Percentiles rank a stretch among this genome's conserved stretches.
Conservation (phyloP, 306 rosid genomes). For the Arachis hypogaea region DNA sequence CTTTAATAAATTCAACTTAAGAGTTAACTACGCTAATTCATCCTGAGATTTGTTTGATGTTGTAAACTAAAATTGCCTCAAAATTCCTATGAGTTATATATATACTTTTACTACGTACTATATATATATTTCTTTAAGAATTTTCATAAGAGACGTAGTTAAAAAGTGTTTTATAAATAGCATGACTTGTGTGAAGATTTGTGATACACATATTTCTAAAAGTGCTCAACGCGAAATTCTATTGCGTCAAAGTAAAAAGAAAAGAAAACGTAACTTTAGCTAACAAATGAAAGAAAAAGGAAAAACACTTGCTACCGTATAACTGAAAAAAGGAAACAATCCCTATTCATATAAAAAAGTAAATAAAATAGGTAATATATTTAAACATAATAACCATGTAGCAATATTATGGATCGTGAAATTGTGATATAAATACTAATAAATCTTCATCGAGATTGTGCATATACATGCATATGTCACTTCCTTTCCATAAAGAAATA, state of each 20-base stretch:
- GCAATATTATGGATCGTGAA: background rate
- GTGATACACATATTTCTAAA: too few species aligned
- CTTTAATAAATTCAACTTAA: too few species aligned
- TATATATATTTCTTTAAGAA: too few species aligned
- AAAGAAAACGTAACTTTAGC: background rate
- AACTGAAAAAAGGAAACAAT: background rate
- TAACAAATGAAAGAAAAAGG: background rate
- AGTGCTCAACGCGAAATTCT: too few species aligned
- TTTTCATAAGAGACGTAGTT: background rate
- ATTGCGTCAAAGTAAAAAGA: too few species aligned
- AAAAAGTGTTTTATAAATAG: too few species aligned
- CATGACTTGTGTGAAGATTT: too few species aligned
- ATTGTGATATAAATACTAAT: background rate
- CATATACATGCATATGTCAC: background rate
- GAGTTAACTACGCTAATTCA: too few species aligned
- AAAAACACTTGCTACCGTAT: background rate
- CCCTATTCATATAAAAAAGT: background rate
- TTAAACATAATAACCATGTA: background rate
- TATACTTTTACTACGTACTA: too few species aligned
- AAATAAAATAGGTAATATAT: background rate
- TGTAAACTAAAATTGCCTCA: too few species aligned
- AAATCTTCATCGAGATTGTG: background rate
- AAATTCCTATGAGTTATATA: too few species aligned
- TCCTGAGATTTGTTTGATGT: too few species aligned
- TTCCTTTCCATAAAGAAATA: conserved; percentile 7